Percentiles rank a stretch among this genome's conserved stretches.
These are phyloP conservation scores for Cladosporium sp. DNA, from an alignment of 2,329 filamentous ascomycete genomes.

Conservation along the genomic window DNA sequence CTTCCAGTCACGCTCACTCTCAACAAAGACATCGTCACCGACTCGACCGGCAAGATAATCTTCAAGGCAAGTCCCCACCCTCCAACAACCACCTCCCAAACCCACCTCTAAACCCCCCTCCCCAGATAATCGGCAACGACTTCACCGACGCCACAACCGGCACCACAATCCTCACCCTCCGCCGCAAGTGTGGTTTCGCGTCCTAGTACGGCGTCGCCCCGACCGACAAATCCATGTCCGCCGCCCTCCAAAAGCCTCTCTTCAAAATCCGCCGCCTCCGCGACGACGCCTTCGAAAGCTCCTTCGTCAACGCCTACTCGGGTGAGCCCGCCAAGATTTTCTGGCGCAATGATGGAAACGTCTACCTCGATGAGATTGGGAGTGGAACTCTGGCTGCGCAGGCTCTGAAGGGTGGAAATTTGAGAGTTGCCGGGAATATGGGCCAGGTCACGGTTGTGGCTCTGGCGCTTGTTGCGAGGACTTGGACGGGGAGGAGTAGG, in stretches of 20 bases:
- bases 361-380: conserved; percentile 7
- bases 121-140: conserved; percentile 4
- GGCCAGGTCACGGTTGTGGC: conserved; percentile 8
- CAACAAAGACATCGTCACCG: conserved; percentile 9
- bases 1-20: background rate
- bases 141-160: conserved; percentile 1
- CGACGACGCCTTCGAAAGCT: conserved; percentile 1
- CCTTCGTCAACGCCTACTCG: conserved; percentile 6
- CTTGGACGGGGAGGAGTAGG: conserved; percentile 5
- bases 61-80: background rate
- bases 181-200: conserved; percentile 3
- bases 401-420: background rate
- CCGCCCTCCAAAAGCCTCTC: background rate
- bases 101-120: too few relatives aligned
- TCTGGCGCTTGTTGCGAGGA: conserved; percentile 6
- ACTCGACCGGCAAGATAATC: conserved; percentile 1
- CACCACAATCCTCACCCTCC: background rate
- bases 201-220: conserved; percentile 2
- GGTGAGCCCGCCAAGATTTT: background rate
- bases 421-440: conserved; percentile 3
- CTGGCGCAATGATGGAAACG: conserved; percentile 5
- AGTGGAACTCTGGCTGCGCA: background rate
- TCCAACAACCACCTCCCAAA: too few relatives aligned
- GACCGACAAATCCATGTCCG: background rate
- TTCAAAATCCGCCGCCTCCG: background rate